Evolutionary conservation across 2,329 filamentous ascomycete species (phyloP).

Genomic region (Xylariales sp.): DNA sequence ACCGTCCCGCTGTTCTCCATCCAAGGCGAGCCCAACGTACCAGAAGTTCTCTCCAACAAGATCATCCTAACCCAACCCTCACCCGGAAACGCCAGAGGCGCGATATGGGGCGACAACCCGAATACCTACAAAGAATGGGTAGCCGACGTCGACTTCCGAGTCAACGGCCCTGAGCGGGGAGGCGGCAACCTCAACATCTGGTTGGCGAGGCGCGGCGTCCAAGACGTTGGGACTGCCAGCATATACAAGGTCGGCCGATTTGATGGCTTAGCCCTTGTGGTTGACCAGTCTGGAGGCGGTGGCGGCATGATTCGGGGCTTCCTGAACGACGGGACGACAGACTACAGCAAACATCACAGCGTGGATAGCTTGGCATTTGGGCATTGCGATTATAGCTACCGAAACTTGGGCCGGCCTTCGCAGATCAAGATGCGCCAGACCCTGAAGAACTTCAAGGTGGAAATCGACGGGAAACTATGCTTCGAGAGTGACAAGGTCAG

Average conservation of each 20-base stretch:
- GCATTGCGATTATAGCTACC: slow-evolving; percentile 85
- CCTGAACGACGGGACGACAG: slow-evolving; percentile 81
- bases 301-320: slow-evolving; percentile 85
- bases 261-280: slow-evolving; percentile 81
- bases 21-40: slow-evolving; percentile 48
- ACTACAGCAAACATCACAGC: slow-evolving; percentile 70
- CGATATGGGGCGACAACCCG: slow-evolving; percentile 69
- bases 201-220: slow-evolving; percentile 69
- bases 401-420: slow-evolving; percentile 82
- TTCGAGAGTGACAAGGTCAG: slow-evolving; percentile 78
- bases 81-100: slow-evolving; percentile 79
- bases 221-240: slow-evolving; percentile 64
- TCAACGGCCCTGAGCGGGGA: slow-evolving; percentile 76
- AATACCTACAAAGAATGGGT: slow-evolving; percentile 69
- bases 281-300: slow-evolving; percentile 75
- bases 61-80: slow-evolving; percentile 85
- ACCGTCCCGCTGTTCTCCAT: slow-evolving; percentile 51
- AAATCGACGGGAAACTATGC: slow-evolving; percentile 74
- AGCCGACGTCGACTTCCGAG: slow-evolving; percentile 81
- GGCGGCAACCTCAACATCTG: slow-evolving; percentile 91
- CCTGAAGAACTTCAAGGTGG: slow-evolving; percentile 64
- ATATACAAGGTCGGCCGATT: slow-evolving; percentile 82
- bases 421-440: slow-evolving; percentile 70
- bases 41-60: slow-evolving; percentile 78
- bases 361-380: slow-evolving; percentile 88